phyloP scores from a whole-genome alignment of 352 stramenopile genomes.

The Pythium pyrilobum region DNA sequence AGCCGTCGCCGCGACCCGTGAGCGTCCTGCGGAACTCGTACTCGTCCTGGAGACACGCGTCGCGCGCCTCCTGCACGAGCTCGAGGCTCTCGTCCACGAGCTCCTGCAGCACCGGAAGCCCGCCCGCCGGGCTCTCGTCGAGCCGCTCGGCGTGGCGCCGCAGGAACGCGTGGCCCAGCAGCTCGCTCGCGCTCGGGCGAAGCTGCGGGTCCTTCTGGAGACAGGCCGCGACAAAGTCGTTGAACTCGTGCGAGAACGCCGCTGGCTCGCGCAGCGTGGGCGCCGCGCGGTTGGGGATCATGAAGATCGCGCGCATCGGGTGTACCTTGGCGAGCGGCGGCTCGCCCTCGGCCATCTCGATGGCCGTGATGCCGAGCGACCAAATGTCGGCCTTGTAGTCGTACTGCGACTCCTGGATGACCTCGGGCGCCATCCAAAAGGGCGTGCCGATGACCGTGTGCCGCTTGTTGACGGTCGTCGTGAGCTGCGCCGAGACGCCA shows the following conservation, averaged over 20 bases:
- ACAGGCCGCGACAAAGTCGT: constrained; percentile 54
- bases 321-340: constrained; percentile 84
- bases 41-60: constrained; percentile 45
- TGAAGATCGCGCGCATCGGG: constrained; percentile 81
- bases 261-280: constrained; percentile 40
- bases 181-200: constrained; percentile 39
- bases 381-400: constrained; percentile 81
- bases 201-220: constrained; percentile 61
- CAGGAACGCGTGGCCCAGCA: constrained; percentile 59
- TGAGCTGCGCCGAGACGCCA: constrained; percentile 87
- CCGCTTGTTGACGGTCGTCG: constrained; percentile 87
- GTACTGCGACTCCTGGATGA: constrained; percentile 86
- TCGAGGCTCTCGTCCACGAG: constrained; percentile 69
- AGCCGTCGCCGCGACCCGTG: constrained; percentile 51
- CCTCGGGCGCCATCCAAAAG: constrained; percentile 91
- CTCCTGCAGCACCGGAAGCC: constrained; percentile 58
- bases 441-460: constrained; percentile 87
- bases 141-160: constrained; percentile 50
- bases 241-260: constrained; percentile 43
- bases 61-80: constrained; percentile 47
- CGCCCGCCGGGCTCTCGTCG: constrained; percentile 17
- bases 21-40: constrained; percentile 41
- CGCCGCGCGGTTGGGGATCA: constrained; percentile 64
- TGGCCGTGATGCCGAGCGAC: constrained; percentile 86
- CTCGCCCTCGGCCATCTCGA: constrained; percentile 85